These are phyloP conservation scores for Coleophoma eucalyptorum DNA, from an alignment of 2,329 filamentous ascomycete species.

Conservation along the genomic window DNA sequence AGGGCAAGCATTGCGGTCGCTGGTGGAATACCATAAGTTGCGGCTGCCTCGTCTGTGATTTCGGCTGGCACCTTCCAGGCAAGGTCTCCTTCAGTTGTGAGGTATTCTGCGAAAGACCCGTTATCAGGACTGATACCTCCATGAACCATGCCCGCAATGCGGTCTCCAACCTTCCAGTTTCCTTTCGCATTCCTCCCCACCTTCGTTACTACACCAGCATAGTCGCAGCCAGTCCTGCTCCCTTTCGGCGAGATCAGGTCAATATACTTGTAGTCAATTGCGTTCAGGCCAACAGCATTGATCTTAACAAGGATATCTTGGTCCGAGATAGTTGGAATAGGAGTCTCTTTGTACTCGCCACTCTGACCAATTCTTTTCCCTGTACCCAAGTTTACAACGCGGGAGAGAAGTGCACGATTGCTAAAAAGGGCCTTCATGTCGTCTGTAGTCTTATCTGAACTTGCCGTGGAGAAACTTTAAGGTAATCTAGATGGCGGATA, in stretches of 20 bases:
- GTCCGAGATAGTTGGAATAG: conserved; percentile 10
- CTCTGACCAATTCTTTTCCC: conserved; percentile 9
- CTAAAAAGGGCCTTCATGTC: conserved; percentile 9
- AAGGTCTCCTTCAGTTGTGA: conserved; percentile 28
- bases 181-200: conserved; percentile 39
- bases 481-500: too few species aligned
- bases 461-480: too few species aligned
- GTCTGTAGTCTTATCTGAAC: too few species aligned
- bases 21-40: conserved; percentile 30
- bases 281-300: conserved; percentile 36
- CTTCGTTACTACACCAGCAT: conserved; percentile 32
- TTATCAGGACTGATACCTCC: conserved; percentile 5
- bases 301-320: conserved; percentile 36
- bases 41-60: conserved; percentile 39
- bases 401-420: conserved; percentile 1
- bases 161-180: conserved; percentile 47
- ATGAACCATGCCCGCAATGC: conserved; percentile 29
- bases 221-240: conserved; percentile 13
- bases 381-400: conserved; percentile 4
- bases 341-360: conserved; percentile 4
- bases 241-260: conserved; percentile 4
- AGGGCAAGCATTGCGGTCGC: conserved; percentile 22
- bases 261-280: conserved; percentile 28
- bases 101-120: conserved; percentile 10
- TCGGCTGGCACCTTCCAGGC: conserved; percentile 37